A percentile compares a stretch with the other conserved stretches of the same genome.
Evolutionary conservation across 202 grass and related monocot genomes (phyloP).

Genomic region (Elaeis oleifera): DNA sequence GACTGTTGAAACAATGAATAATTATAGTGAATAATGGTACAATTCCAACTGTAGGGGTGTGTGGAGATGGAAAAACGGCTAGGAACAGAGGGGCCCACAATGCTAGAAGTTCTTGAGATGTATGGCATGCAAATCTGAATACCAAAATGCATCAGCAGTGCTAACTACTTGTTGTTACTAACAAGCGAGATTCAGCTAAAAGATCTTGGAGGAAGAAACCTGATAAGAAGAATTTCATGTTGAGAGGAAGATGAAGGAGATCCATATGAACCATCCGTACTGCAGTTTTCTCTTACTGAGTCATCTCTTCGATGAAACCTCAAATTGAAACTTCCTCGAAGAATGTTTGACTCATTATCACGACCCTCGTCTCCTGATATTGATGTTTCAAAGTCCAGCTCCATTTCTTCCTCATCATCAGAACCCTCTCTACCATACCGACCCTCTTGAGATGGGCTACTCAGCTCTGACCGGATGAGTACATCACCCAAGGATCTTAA

Average conservation of each 20-base stretch:
- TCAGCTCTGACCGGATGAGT: conserved; percentile 57
- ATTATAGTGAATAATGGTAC: too few species aligned
- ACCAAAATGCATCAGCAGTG: neutral
- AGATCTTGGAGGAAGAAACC: conserved; percentile 29
- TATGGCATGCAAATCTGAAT: too few species aligned
- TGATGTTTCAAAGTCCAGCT: conserved; percentile 81
- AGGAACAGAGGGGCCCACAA: too few species aligned
- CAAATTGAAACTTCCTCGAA: conserved; percentile 61
- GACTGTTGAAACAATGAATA: too few species aligned
- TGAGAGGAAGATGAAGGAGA: conserved; percentile 13
- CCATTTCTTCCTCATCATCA: conserved; percentile 91
- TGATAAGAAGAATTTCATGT: conserved; percentile 43
- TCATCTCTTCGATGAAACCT: conserved; percentile 56
- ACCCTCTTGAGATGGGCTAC: conserved; percentile 43
- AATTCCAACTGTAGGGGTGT: too few species aligned
- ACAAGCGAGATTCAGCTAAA: neutral
- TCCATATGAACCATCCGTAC: conserved; percentile 34
- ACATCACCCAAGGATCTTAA: conserved; percentile 76
- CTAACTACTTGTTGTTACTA: too few species aligned
- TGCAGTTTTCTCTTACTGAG: conserved; percentile 37
- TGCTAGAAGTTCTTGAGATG: too few species aligned
- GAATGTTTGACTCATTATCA: conserved; percentile 54
- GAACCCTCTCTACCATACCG: conserved; percentile 49
- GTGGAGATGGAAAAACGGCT: too few species aligned
- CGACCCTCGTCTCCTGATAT: conserved; percentile 61